Base-by-base conservation (phyloP, 805 yeast genomes). In the Starmerella apicola region DNA sequence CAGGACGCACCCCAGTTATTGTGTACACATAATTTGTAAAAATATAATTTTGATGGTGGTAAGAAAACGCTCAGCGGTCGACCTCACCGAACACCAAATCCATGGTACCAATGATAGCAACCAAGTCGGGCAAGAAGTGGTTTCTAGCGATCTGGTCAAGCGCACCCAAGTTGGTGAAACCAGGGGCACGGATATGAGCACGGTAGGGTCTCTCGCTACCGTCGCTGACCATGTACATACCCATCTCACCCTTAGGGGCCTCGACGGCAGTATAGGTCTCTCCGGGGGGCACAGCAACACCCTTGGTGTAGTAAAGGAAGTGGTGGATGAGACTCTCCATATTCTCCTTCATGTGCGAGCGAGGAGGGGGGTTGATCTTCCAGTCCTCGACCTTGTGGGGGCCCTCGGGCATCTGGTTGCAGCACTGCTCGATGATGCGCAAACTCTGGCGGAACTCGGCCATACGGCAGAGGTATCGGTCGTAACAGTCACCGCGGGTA, bases 171-270 rank as follows among this genome's bases (percentile, higher is more conserved):
- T 82, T 93, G 28, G 94, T 85, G 59, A 83, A 83, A 33, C 94
- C 94, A 35, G 94, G 94, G n/a, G 93, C 85, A 65, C 94, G 78
- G 55, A 83, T 82, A 68, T 81, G 82, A 68, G 94, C 81, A 65
- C 85, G 76, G 67, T 83, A 83, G 26, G 94, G 94, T 62, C 91
- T 74, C 66, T 83, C 94, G 43, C 80, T 64, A 41, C 94, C 94
- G 64, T 83, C 94, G 51, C 85, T 75, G 41, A 83, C 93, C 38
- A 83, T 77, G 57, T 78, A 83, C 41, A 81, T 93, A 45, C 81
- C 94, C 91, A 83, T 81, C 64, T 83, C 94, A 59, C 94, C 94
- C 73, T 83, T 83, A 60, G 94, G 94, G 19, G 94, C 94, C 66
- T 83, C 94, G 51, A 83, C 82, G 42, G 82, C 88, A 37, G 91